Evolutionary conservation across 1,284 basidiomycete genomes (phyloP), one percentile per base, ranked within the genome.

Genomic region (Moesziomyces sp.): DNA sequence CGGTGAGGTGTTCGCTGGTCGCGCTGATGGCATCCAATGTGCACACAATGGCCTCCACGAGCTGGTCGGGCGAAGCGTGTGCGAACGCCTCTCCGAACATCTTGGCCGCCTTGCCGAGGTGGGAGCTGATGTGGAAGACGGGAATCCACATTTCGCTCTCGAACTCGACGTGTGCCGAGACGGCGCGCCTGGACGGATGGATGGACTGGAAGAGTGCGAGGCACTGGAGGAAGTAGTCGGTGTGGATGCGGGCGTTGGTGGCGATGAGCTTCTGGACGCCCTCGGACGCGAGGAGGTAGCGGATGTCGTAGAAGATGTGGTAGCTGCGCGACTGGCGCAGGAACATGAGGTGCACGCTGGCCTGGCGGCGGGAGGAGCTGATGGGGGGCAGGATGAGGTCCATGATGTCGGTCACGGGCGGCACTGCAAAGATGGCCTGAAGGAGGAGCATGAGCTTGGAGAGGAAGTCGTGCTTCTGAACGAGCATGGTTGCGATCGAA

Each of bases 11-110:
- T 30, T 30, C 52, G 16, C 60, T 50, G 45, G 70, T 68, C 53
- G 54, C 54, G 49, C 68, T 86, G 55, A 94, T 93, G 55, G 91
- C 88, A 69, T 89, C 88, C 16, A 91, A 86, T 21, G 94, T 91
- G 1, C 88, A 88, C 3, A 87, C 86, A 57, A 97, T 90, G 0
- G 91, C 92, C 4, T 85, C 84, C 23, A 91, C 86, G 23, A 96
- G 87, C 75, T 91, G 88, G 0, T 87, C 85, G 0, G 89, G 86
- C 0, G 85, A 87, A 10, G 89, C 88, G 57, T 87, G 57, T 11
- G 59, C 66, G 26, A 77, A 81, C 28, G 81, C 70, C 52, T 80
- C 80, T 18, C 82, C 81, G 35, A 83, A 76, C 47, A 80, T 72
- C 62, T 80, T 78, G 14, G 79, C 73, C 19, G 75, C 55, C 28